Base-by-base conservation (phyloP, 371 early-diverging fungal genomes). In the Mucor plumbeus region DNA sequence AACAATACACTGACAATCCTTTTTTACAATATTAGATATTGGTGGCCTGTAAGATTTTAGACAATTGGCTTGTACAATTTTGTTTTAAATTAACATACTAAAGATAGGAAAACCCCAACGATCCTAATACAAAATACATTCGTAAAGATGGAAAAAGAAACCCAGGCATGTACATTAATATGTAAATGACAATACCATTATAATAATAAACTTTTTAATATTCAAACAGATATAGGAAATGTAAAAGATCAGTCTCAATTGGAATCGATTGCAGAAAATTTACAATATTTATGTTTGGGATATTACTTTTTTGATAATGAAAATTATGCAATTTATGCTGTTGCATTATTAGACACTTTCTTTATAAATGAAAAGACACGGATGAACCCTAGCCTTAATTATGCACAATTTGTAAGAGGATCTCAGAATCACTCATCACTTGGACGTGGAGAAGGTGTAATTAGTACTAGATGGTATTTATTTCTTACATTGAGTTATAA, bases 381-480 rank as follows among this genome's bases (percentile, higher is more conserved):
- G 17, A 81, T 81, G 82, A 81, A 81, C 57, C 77, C 79, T 7
- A 66, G 79, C 54, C 64, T 81, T 1, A 71, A 74, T 34, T 81
- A 79, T 67, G 82, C 76, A 11, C 82, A 81, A 34, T 65, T 77
- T 0, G 62, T 81, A 6, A 72, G 82, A 54, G 82, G 82, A 0
- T 57, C 53, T 31, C 70, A 73, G 31, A 78, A 77, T 53, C 69
- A 61, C 17, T 59, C 74, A 13, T 63, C 67, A 1, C 62, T 63
- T 19, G 82, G 82, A 0, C 74, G 82, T 55, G 65, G 63, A 15
- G 79, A 76, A 65, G 79, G 79, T 13, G 71, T 81, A 35, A 72
- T 81, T 33, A 79, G 76, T n/a, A 65, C 74, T 9, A 65, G 82
- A 41, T 53, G 41, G 82, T 79, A 80, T 6, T 13, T 14, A 50